Conservation (phyloP, 164 flowering plant species). For the Stephania cephalantha region DNA sequence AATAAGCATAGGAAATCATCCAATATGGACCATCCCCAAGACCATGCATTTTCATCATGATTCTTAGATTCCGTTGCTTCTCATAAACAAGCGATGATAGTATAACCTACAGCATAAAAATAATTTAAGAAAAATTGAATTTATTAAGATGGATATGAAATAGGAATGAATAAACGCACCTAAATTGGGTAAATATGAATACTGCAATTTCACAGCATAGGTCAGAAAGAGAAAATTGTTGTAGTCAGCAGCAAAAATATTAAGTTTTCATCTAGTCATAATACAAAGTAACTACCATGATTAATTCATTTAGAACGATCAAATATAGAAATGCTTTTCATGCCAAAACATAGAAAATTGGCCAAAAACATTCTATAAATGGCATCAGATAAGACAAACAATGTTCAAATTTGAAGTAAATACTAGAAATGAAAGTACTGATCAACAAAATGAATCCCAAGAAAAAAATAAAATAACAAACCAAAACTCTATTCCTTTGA, state of each 20-base stretch:
- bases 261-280: not conserved
- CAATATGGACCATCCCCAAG: constrained; percentile 99
- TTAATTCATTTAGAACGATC: not conserved
- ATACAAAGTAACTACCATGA: not conserved
- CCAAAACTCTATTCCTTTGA: not conserved
- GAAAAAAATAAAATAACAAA: not conserved
- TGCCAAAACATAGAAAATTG: not conserved
- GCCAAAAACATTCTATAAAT: no score
- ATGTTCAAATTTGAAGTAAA: not conserved
- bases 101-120: constrained; percentile 51
- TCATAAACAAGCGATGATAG: constrained; percentile 73
- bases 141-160: not conserved
- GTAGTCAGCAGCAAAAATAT: not conserved
- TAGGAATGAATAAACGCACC: not conserved
- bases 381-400: no score
- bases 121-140: not conserved
- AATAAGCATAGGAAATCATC: constrained; percentile 87
- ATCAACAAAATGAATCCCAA: not conserved
- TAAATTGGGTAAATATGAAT: not conserved
- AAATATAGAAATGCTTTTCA: not conserved
- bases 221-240: not conserved
- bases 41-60: constrained; percentile 99
- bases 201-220: not conserved
- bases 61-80: constrained; percentile 78
- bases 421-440: not conserved